Evolutionary conservation across 345 rosid genomes (phyloP), one percentile per base, ranked within the genome.

Genomic region (Populus nigra): DNA sequence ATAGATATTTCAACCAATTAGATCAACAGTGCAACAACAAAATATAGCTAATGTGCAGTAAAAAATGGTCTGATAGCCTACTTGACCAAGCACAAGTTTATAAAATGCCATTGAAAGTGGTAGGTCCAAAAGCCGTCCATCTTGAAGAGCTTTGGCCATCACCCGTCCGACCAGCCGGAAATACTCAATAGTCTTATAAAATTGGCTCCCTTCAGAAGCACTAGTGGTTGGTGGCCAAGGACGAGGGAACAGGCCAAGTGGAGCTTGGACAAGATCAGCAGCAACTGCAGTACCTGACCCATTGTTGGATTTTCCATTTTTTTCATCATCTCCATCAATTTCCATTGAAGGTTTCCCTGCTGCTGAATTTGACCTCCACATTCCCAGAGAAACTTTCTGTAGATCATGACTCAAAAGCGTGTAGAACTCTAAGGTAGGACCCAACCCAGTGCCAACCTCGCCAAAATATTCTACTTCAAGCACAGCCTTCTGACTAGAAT

Each of bases 381-480:
- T 92, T 83, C 91, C 94, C 79, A 96, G 93, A 57, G 88, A 76
- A 84, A 69, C 86, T 80, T 89, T 96, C 81, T 96, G 99, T 73
- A 96, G 81, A 83, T 96, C 99, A 71, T 92, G 97, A 86, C 99
- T 94, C 71, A 96, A 71, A 75, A 96, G 94, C 25, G 99, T 96
- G 82, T 96, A 96, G 78, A 96, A 96, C 86, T 96, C 99, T 77
- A 96, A 87, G 22, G 99, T 96, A 69, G 99, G 99, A 72, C 99
- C 99, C 80, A 96, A 84, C 59, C 99, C 99, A 53, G 99, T 96
- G 68, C 99, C 99, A 79, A 96, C 99, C 91, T 96, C 99, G 73
- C 99, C 99, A 91, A 96, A 94, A 86, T 96, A 96, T 83, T 96
- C 99, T 18, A 96, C 99, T 84, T 96, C 99, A 78, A 96, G 97